Conservation (phyloP, 2,329 filamentous ascomycete genomes). For the Fusarium cyanostomum region DNA sequence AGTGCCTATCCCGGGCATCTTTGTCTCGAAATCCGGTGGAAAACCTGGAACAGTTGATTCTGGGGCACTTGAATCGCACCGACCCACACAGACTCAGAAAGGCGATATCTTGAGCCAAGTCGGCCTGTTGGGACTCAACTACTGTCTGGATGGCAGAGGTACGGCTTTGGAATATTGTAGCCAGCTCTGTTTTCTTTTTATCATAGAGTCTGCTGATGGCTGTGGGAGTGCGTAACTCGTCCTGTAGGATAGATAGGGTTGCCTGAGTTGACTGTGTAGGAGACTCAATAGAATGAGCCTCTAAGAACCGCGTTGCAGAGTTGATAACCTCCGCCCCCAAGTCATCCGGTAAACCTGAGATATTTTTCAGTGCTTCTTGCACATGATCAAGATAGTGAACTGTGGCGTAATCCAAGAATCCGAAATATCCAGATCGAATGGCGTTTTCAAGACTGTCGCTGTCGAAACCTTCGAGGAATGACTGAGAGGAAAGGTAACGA, state of each 20-base stretch:
- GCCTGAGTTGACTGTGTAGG: too few relatives aligned
- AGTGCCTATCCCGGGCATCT: fast-evolving
- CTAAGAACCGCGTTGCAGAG: neutral
- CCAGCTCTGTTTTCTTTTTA: too few relatives aligned
- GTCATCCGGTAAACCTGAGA: neutral
- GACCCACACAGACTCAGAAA: fast-evolving
- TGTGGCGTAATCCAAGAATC: neutral
- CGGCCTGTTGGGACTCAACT: too few relatives aligned
- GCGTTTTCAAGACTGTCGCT: fast-evolving
- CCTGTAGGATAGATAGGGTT: too few relatives aligned
- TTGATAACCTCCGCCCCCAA: neutral
- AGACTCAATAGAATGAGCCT: neutral
- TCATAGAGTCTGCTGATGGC: too few relatives aligned
- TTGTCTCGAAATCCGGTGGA: fast-evolving
- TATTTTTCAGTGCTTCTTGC: neutral
- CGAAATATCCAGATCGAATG: neutral
- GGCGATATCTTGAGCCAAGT: too few relatives aligned
- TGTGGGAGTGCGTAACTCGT: too few relatives aligned
- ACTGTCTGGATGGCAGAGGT: too few relatives aligned
- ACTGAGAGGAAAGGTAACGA: fast-evolving
- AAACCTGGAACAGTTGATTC: neutral
- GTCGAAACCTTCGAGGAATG: fast-evolving
- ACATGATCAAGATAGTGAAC: neutral
- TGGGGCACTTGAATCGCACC: neutral
- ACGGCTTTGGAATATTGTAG: too few relatives aligned